These are phyloP conservation scores for Aspergillus affinis DNA, from an alignment of 495 filamentous ascomycete species.

Conservation along the genomic window DNA sequence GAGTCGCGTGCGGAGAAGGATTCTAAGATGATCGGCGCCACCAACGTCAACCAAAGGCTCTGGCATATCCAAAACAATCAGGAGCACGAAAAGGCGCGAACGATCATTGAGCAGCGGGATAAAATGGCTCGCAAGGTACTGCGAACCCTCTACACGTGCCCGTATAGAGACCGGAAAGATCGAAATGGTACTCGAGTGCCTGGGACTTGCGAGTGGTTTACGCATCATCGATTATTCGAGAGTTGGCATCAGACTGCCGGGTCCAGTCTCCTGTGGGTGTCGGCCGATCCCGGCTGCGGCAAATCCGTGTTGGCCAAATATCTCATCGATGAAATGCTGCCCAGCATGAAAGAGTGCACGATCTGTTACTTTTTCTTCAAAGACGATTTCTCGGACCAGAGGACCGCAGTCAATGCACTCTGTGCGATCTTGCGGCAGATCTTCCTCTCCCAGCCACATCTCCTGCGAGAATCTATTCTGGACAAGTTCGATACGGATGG, in stretches of 20 bases:
- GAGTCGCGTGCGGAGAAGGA: no score
- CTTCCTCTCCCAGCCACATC: slow-evolving; percentile 28
- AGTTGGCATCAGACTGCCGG: slow-evolving; percentile 16
- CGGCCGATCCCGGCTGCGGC: slow-evolving; percentile 56
- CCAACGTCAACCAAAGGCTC: no score
- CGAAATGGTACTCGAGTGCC: slow-evolving; percentile 29
- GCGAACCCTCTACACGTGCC: slow-evolving; percentile 17
- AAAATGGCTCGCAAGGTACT: no score
- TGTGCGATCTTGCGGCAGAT: slow-evolving; percentile 50
- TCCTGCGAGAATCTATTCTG: slow-evolving; percentile 33
- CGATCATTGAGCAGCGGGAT: no score
- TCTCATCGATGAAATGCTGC: slow-evolving; percentile 37
- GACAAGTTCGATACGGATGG: slow-evolving; percentile 22
- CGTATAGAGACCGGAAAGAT: slow-evolving; percentile 42
- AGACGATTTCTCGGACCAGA: slow-evolving; percentile 49
- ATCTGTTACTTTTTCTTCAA: slow-evolving; percentile 62
- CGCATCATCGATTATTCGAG: slow-evolving; percentile 21
- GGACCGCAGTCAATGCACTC: slow-evolving; percentile 35
- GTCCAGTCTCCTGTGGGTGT: slow-evolving; percentile 43
- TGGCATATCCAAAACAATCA: no score
- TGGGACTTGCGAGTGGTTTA: slow-evolving; percentile 39
- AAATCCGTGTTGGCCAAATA: slow-evolving; percentile 53
- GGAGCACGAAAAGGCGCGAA: no score
- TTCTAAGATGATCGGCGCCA: no score
- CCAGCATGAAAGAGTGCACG: background rate